These are phyloP conservation scores for Podaxis rugospora DNA, from an alignment of 768 basidiomycete genomes.

Conservation along the genomic window DNA sequence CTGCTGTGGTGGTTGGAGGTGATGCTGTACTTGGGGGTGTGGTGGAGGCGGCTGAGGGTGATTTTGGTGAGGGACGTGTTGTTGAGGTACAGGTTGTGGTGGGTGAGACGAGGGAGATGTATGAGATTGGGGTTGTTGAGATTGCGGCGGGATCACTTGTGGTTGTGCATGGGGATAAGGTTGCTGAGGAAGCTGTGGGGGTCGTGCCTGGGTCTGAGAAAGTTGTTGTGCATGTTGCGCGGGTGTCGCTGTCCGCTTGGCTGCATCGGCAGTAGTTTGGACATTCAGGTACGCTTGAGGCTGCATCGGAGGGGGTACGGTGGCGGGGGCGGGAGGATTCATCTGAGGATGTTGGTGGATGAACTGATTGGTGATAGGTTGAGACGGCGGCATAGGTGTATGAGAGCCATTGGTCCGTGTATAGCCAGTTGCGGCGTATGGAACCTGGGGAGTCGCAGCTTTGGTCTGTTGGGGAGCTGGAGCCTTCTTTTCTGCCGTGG, in stretches of 20 bases:
- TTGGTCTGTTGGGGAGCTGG: slow-evolving; percentile 18
- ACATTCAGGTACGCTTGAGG: slow-evolving; percentile 30
- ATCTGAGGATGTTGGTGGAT: slow-evolving; percentile 29
- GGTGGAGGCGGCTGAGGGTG: slow-evolving; percentile 14
- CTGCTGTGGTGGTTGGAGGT: slow-evolving; percentile 15
- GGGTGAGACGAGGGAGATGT: slow-evolving; percentile 12
- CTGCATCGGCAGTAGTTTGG: slow-evolving; percentile 28
- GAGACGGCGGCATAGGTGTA: slow-evolving; percentile 28
- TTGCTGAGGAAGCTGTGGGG: slow-evolving; percentile 1
- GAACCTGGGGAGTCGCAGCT: slow-evolving; percentile 22
- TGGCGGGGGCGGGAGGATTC: slow-evolving; percentile 21
- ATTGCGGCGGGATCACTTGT: not conserved
- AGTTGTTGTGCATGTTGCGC: slow-evolving; percentile 21
- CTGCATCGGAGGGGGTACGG: slow-evolving; percentile 35
- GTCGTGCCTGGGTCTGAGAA: slow-evolving; percentile 12
- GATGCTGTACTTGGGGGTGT: slow-evolving; percentile 16
- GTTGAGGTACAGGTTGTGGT: not conserved
- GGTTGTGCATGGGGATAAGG: not conserved
- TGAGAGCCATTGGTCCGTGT: slow-evolving; percentile 25
- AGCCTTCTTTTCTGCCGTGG: slow-evolving; percentile 24
- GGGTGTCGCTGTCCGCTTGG: slow-evolving; percentile 32
- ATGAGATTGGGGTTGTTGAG: slow-evolving; percentile 5
- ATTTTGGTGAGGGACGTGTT: not conserved
- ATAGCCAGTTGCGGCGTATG: slow-evolving; percentile 23
- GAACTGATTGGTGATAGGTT: slow-evolving; percentile 27